Percentiles rank a stretch among this genome's conserved stretches.
Conservation (phyloP, 2,329 filamentous ascomycete genomes). For the Arthrobotrys megalospora region DNA sequence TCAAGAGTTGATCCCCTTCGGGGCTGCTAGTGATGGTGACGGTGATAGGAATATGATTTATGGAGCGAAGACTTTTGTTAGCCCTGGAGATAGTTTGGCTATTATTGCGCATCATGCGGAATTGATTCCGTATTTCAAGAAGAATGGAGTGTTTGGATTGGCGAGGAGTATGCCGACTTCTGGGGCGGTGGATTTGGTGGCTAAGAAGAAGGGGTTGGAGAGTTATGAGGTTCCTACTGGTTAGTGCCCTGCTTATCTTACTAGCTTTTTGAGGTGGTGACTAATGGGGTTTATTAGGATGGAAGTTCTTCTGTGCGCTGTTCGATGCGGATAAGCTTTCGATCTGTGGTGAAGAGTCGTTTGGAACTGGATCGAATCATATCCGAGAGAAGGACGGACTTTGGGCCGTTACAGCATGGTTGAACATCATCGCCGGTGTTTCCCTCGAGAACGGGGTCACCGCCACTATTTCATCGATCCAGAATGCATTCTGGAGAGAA, state of each 20-base stretch:
- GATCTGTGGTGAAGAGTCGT: constrained; percentile 98
- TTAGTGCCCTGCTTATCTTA: constrained; percentile 4
- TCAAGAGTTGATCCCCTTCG: constrained; percentile 91
- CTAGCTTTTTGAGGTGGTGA: background rate
- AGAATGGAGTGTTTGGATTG: constrained; percentile 94
- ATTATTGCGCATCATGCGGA: constrained; percentile 98
- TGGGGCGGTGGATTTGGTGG: constrained; percentile 93
- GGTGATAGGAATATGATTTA: constrained; percentile 99
- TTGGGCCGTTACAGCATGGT: constrained; percentile 97
- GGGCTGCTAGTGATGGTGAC: constrained; percentile 95
- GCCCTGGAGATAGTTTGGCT: constrained; percentile 94
- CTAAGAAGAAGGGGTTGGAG: constrained; percentile 90
- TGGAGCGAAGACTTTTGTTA: constrained; percentile 95
- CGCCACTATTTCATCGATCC: constrained; percentile 94
- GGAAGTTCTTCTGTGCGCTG: constrained; percentile 98
- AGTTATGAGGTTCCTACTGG: constrained; percentile 93
- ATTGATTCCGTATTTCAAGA: constrained; percentile 98
- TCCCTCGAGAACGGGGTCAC: constrained; percentile 77
- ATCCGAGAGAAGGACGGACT: constrained; percentile 99
- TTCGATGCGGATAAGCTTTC: constrained; percentile 96
- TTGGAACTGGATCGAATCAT: constrained; percentile 98
- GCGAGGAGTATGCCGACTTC: constrained; percentile 98
- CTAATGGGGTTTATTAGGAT: constrained; percentile 72
- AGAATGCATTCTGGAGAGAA: constrained; percentile 95
- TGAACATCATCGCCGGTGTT: constrained; percentile 97